Evolutionary conservation across 805 yeast genomes (phyloP), one percentile per base, ranked within the genome.

Genomic region (Saccharomycopsis microspora): DNA sequence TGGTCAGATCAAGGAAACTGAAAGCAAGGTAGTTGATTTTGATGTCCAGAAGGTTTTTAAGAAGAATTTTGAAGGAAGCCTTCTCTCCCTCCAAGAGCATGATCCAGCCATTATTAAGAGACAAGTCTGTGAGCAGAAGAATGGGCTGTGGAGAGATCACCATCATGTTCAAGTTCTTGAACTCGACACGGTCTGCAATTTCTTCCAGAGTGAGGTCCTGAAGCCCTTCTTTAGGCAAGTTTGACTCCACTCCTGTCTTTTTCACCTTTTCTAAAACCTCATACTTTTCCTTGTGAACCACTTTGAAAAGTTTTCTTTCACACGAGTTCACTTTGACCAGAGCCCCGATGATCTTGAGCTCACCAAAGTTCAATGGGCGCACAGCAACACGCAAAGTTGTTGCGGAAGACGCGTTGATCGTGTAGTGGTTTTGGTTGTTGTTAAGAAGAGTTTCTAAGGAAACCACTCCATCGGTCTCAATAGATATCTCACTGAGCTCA

Each of bases 61-160:
- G 61, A 1, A 63, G 60, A 4, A 85, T 60, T 1, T 69, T 64
- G 50, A 84, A 75, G 1, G 59, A 53, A 44, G 68, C 70, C 39
- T 68, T 65, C 56, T 87, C 93, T 5, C 96, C 96, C 58, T 86
- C 95, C 8, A 87, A 62, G 10, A 86, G 62, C 86, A 85, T 82
- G 3, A 82, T 57, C 78, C 85, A 80, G 3, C 78, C 77, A 55
- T 79, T 80, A 27, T 74, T 70, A 9, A 81, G 68, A 56, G 76
- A 72, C 5, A 74, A 64, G 39, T 73, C 69, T 1, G 74, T 63
- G 9, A 81, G 57, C 2, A 75, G 69, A 33, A 86, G 62, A 4
- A 71, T 62, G 0, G 96, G 95, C 55, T 86, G 88, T 0, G 71
- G 56, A 48, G 69, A 63, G 27, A 71, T 59, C 1, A 73, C 66